Evolutionary conservation across 2,329 filamentous ascomycete genomes (phyloP).

Genomic region (Monosporascus sp.): DNA sequence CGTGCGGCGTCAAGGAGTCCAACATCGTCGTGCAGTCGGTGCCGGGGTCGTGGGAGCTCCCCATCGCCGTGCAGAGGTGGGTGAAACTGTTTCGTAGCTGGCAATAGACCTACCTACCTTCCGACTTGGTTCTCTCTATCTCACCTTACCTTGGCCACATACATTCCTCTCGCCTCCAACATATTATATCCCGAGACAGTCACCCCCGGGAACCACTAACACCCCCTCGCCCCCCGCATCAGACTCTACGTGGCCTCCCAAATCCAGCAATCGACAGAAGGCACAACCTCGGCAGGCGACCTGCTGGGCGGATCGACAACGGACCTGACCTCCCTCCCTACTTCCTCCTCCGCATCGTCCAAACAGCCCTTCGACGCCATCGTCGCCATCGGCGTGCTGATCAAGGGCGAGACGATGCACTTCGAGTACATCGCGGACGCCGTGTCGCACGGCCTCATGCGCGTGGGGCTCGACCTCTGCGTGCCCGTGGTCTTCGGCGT

Average conservation of each 20-base stretch:
- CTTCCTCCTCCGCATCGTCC: slow-evolving; percentile 32
- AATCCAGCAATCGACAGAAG: slow-evolving; percentile 66
- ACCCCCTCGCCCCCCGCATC: not conserved
- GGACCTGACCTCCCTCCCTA: slow-evolving; percentile 54
- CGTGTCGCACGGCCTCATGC: slow-evolving; percentile 89
- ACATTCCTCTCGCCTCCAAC: too few species aligned
- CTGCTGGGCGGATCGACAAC: slow-evolving; percentile 65
- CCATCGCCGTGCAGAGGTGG: slow-evolving; percentile 81
- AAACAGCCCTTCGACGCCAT: slow-evolving; percentile 78
- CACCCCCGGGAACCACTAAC: not conserved
- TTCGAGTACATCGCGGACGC: slow-evolving; percentile 97
- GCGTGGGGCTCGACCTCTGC: slow-evolving; percentile 81
- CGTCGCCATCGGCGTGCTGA: slow-evolving; percentile 90
- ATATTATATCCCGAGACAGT: too few species aligned
- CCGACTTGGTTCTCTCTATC: slow-evolving; percentile 3
- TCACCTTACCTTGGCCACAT: too few species aligned
- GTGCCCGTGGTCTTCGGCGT: slow-evolving; percentile 90
- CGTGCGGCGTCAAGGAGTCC: slow-evolving; percentile 74
- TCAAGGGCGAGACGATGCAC: slow-evolving; percentile 99
- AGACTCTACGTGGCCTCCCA: slow-evolving; percentile 83
- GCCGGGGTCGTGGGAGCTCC: slow-evolving; percentile 91
- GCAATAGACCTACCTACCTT: too few species aligned
- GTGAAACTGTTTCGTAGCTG: slow-evolving; percentile 13
- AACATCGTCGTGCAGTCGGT: slow-evolving; percentile 89
- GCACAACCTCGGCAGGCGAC: slow-evolving; percentile 65